phyloP scores from a whole-genome alignment of 768 basidiomycete genomes.

The Peribolospora baueri region DNA sequence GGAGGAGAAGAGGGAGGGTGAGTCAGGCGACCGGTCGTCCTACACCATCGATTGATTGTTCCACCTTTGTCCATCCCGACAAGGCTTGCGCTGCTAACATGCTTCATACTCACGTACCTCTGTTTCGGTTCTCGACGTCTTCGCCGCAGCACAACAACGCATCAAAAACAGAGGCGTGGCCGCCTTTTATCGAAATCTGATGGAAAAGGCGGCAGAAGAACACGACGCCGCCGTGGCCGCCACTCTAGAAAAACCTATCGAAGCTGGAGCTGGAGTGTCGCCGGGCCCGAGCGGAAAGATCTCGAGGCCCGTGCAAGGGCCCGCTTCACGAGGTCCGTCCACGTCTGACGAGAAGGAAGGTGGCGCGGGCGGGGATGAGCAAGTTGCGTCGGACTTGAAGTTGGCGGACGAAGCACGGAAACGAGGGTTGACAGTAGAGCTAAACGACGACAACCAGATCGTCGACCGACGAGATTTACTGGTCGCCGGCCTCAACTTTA shows the following conservation, averaged over 20 bases:
- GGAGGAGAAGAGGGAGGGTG: conserved; percentile 68
- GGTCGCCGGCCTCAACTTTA: conserved; percentile 73
- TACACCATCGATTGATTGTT: neutral
- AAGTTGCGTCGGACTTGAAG: conserved; percentile 38
- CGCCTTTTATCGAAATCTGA: too few species aligned
- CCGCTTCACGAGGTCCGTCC: conserved; percentile 3
- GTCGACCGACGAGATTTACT: conserved; percentile 85
- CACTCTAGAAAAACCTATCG: too few species aligned
- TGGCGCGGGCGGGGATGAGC: conserved; percentile 16
- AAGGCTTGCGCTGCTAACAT: neutral
- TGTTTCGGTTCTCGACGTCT: conserved; percentile 21
- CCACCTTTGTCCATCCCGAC: neutral
- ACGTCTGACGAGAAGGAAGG: conserved; percentile 10
- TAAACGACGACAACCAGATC: conserved; percentile 93
- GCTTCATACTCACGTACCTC: neutral
- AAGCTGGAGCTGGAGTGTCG: neutral
- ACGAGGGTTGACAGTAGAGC: conserved; percentile 62
- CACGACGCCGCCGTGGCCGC: conserved; percentile 13
- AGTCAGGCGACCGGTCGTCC: conserved; percentile 12
- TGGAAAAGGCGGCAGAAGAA: conserved; percentile 24
- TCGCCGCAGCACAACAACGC: too few species aligned
- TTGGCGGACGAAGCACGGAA: conserved; percentile 37
- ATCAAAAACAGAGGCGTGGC: too few species aligned
- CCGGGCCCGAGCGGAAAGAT: neutral
- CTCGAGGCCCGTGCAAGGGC: neutral